These are phyloP conservation scores for Boletus tomentosulus DNA, from an alignment of 768 basidiomycete genomes.

Conservation along the genomic window DNA sequence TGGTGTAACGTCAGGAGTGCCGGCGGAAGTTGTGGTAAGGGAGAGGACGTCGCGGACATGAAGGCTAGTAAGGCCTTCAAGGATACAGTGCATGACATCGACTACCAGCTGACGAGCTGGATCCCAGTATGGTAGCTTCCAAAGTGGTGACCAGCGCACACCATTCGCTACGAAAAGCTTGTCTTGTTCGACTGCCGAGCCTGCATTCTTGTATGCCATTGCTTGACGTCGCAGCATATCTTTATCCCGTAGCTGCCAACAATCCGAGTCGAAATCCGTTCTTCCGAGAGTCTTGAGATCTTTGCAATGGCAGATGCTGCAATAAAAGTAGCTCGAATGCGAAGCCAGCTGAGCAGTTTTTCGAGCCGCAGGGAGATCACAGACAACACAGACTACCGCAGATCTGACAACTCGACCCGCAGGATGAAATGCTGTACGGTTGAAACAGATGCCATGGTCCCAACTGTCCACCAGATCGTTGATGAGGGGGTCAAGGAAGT, in stretches of 20 bases:
- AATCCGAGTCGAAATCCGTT: not conserved
- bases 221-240: not conserved
- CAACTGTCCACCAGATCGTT: constrained; percentile 21
- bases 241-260: constrained; percentile 4
- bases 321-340: constrained; percentile 23
- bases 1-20: not conserved
- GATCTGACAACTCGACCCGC: constrained; percentile 3
- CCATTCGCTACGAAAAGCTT: constrained; percentile 4
- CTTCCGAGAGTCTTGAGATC: constrained; percentile 1
- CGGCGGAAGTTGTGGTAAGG: not conserved
- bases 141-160: constrained; percentile 11
- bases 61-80: not conserved
- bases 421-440: constrained; percentile 11
- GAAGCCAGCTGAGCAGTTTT: constrained; percentile 22
- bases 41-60: not conserved
- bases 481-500: constrained; percentile 28
- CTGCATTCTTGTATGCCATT: not conserved
- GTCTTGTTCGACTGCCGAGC: not conserved
- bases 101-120: not conserved
- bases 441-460: not conserved
- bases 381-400: constrained; percentile 18
- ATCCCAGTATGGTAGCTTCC: not conserved
- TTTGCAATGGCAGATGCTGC: constrained; percentile 27
- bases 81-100: not conserved
- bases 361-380: constrained; percentile 30